Evolutionary conservation across 139 green algal species (phyloP).

Genomic region (Eudorina sp.): DNA sequence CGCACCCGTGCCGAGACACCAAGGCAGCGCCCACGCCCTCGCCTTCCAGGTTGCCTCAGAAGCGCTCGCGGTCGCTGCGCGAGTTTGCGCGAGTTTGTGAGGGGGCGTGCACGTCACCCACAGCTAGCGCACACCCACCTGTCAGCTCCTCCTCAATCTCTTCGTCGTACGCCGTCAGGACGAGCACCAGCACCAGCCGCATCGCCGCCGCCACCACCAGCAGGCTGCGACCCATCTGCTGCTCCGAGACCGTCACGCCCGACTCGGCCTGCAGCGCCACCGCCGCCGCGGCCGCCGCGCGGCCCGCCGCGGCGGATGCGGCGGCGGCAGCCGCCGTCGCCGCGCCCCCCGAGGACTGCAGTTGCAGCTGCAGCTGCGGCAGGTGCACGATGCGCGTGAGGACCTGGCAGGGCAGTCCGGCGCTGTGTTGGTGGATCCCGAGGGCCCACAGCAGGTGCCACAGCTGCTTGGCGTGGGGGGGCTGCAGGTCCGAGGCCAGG

Average conservation of each 20-base stretch:
- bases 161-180: constrained; percentile 48
- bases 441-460: constrained; percentile 45
- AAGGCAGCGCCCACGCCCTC: no score
- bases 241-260: constrained; percentile 34
- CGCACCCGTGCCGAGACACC: no score
- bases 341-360: no score
- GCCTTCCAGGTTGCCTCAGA: no score
- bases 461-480: constrained; percentile 34
- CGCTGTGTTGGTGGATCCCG: constrained; percentile 24
- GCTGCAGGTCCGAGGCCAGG: constrained; percentile 32
- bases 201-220: constrained; percentile 41
- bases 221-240: constrained; percentile 33
- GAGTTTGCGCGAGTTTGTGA: no score
- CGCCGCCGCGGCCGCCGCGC: neutral
- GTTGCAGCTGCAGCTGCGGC: constrained; percentile 14
- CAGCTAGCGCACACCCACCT: constrained; percentile 16
- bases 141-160: constrained; percentile 58
- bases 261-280: constrained; percentile 11
- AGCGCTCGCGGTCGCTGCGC: no score
- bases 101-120: no score
- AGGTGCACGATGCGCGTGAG: constrained; percentile 36
- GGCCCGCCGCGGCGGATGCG: neutral
- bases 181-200: constrained; percentile 18
- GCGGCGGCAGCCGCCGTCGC: neutral
- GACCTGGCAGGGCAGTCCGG: constrained; percentile 29